Percentiles rank a stretch among this genome's conserved stretches.
These are phyloP conservation scores for Larix kaempferi DNA, from an alignment of 75 land plant genomes.

Conservation along the genomic window DNA sequence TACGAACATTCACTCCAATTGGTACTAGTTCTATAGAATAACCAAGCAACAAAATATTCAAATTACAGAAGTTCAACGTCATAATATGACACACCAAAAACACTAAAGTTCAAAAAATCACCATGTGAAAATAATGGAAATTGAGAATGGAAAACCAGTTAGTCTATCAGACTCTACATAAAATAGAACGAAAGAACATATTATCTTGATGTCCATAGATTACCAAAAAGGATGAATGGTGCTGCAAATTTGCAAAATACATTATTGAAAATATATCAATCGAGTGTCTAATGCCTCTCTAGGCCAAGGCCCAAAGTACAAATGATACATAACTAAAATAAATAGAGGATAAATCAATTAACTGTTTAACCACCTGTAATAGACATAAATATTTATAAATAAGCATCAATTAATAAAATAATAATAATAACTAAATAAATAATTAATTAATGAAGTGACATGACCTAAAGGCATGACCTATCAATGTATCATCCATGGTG, in stretches of 20 bases:
- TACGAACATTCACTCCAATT: slow-evolving; percentile 59
- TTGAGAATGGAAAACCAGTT: background rate
- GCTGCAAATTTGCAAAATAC: background rate
- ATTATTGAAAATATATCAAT: background rate
- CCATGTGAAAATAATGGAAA: background rate
- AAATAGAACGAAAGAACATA: background rate
- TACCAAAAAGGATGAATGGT: background rate
- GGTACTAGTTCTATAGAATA: slow-evolving; percentile 19
- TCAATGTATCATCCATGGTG: no score
- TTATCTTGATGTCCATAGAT: background rate
- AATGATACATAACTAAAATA: background rate
- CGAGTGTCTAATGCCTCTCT: slow-evolving; percentile 2
- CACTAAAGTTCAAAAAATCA: background rate
- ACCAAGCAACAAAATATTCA: background rate
- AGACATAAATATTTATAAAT: no score
- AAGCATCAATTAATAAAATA: no score
- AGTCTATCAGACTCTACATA: background rate
- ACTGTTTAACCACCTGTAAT: no score
- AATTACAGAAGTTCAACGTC: background rate
- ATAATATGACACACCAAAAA: slow-evolving; percentile 1
- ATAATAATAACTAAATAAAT: no score
- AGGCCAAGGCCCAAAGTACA: background rate
- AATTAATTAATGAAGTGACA: no score
- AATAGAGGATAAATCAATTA: no score
- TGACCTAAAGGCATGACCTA: no score